Percentiles rank a stretch among this genome's conserved stretches.
These are phyloP conservation scores for Phytophthora sp. DNA, from an alignment of 352 stramenopile genomes.

Conservation along the genomic window DNA sequence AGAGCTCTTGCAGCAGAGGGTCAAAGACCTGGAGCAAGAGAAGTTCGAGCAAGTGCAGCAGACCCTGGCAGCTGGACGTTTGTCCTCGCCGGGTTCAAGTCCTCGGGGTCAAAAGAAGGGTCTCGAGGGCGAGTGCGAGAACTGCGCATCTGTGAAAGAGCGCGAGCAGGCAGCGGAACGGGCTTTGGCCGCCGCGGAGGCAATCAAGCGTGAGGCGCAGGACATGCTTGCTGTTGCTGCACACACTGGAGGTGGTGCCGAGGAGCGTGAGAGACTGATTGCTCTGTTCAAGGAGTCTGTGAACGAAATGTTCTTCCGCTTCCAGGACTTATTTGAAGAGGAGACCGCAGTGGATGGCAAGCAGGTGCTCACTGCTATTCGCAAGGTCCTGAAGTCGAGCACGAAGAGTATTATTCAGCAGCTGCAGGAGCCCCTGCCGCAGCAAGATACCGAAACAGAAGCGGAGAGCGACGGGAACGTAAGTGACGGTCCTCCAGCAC, in stretches of 20 bases:
- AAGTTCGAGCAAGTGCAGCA: slow-evolving; percentile 58
- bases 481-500: slow-evolving; percentile 47
- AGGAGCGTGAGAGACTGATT: slow-evolving; percentile 48
- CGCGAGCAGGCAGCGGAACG: slow-evolving; percentile 55
- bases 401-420: slow-evolving; percentile 73
- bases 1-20: slow-evolving; percentile 54
- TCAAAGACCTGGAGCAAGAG: slow-evolving; percentile 59
- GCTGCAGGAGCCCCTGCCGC: slow-evolving; percentile 40
- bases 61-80: slow-evolving; percentile 33
- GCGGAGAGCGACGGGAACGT: slow-evolving; percentile 37
- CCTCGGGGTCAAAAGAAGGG: slow-evolving; percentile 14
- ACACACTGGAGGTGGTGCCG: slow-evolving; percentile 14
- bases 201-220: slow-evolving; percentile 67
- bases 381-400: slow-evolving; percentile 81
- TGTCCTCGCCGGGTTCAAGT: slow-evolving; percentile 30
- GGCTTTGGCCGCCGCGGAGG: slow-evolving; percentile 51
- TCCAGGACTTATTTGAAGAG: slow-evolving; percentile 83
- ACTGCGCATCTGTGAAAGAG: slow-evolving; percentile 26
- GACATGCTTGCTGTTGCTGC: slow-evolving; percentile 42
- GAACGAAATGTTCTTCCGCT: slow-evolving; percentile 86
- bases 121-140: slow-evolving; percentile 28
- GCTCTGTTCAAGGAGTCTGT: slow-evolving; percentile 76
- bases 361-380: slow-evolving; percentile 75
- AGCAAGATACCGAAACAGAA: slow-evolving; percentile 18
- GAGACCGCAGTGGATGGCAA: slow-evolving; percentile 62